Base-by-base conservation (phyloP, 345 rosid genomes). In the Gynandropsis gynandra region DNA sequence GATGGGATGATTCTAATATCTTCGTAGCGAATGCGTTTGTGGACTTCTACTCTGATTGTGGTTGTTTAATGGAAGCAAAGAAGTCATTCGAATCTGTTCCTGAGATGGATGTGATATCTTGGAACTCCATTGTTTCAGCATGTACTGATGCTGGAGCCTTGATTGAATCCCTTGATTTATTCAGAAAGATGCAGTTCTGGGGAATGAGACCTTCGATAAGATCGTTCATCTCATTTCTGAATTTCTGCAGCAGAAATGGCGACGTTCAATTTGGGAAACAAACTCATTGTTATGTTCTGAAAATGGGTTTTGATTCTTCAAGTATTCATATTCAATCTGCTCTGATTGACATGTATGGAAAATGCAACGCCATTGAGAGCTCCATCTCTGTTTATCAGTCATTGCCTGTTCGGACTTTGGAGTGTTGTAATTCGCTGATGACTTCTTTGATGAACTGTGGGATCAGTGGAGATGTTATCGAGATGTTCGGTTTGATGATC, bases 401-500 rank as follows among this genome's bases (percentile, higher is more conserved):
- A 68, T 52, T 63, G 59, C 67, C 78, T 47, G 14, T 35, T 50
- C 62, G 49, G 50, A 71, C 64, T 36, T 42, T 77, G 69, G 83
- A 65, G 56, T 71, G 83, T 11, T 80, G 88, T 52, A 89, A 85
- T 61, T 74, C 94, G 8, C 52, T 86, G 50, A 78, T 81, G 75
- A 83, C 86, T 20, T 75, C 83, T 56, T 73, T 86, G 32, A 65
- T 81, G 68, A 73, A 71, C 16, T 64, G 81, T 56, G 83, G 85
- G 44, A 41, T 74, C 48, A 57, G 65, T 49, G 75, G 62, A 54
- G 93, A 81, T 66, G 78, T 69, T 40, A 16, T 73, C 7, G 86
- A 85, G 76, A 68, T 86, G 76, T 83, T 85, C 70, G 67, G 77
- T 68, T 63, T 76, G 55, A 83, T 89, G 97, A 68, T 83, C 56